Conservation (phyloP, 2,329 filamentous ascomycete species). For the Aspergillus quadricinctus region DNA sequence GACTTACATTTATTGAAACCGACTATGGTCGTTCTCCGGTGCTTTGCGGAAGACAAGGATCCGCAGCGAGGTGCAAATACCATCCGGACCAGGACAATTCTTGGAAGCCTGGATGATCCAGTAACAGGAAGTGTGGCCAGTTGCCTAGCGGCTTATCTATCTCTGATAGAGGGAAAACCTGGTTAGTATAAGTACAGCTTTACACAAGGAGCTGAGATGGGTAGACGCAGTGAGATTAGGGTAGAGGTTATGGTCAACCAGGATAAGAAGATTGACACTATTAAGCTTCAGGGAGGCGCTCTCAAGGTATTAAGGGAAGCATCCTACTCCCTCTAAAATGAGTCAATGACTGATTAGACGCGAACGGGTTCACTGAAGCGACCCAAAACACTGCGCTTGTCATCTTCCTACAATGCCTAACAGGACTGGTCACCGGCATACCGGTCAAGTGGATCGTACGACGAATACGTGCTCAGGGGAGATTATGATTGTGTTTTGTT, state of each 20-base stretch:
- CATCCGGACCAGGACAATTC: constrained; percentile 26
- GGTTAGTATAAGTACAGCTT: constrained; percentile 45
- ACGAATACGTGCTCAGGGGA: too few species aligned
- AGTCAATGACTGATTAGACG: background rate
- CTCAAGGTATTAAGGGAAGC: constrained; percentile 32
- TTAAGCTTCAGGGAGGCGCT: constrained; percentile 32
- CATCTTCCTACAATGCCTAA: too few species aligned
- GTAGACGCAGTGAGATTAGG: constrained; percentile 42
- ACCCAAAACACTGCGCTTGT: too few species aligned
- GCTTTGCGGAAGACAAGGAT: too few species aligned
- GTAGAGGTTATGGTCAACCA: constrained; percentile 22
- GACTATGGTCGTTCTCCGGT: too few species aligned
- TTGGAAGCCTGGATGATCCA: constrained; percentile 24
- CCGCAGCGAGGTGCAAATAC: too few species aligned
- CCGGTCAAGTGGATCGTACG: too few species aligned
- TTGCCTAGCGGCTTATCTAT: constrained; percentile 53
- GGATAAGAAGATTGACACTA: constrained; percentile 24
- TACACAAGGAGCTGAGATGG: constrained; percentile 65
- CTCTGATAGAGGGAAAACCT: constrained; percentile 35
- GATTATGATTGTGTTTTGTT: too few species aligned
- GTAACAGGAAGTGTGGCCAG: constrained; percentile 55
- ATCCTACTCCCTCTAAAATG: constrained; percentile 21
- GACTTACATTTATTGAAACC: too few species aligned
- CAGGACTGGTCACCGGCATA: too few species aligned
- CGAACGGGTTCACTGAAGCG: background rate